These are phyloP conservation scores for Zygosaccharomyces kombuchaensis DNA, from an alignment of 805 yeast genomes.

Conservation along the genomic window DNA sequence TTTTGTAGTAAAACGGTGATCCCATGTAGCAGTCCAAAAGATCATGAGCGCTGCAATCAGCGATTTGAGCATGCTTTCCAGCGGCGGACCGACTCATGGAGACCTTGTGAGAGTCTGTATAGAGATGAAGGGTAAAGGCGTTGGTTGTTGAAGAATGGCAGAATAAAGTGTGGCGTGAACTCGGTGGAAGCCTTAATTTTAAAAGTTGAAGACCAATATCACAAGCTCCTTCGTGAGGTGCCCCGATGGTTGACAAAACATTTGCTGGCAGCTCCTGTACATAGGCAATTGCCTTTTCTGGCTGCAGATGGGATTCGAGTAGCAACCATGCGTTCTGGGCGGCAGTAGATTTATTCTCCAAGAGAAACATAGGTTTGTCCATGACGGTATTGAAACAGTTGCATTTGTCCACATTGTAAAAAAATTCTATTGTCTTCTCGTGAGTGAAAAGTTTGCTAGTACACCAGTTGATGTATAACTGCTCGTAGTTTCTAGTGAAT, in stretches of 20 bases:
- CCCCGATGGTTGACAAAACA: constrained; percentile 11
- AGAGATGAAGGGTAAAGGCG: constrained; percentile 23
- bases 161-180: constrained; percentile 9
- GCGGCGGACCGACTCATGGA: constrained; percentile 7
- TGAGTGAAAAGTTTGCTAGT: constrained; percentile 30
- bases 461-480: constrained; percentile 67
- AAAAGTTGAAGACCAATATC: constrained; percentile 40
- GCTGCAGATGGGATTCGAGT: constrained; percentile 45
- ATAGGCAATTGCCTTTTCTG: constrained; percentile 15
- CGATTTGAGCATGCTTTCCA: neutral
- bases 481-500: constrained; percentile 40
- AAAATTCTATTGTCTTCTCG: constrained; percentile 28
- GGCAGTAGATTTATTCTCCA: constrained; percentile 34
- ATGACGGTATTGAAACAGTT: constrained; percentile 18
- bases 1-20: constrained; percentile 16
- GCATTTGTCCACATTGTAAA: constrained; percentile 24
- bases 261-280: constrained; percentile 19
- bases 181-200: constrained; percentile 20
- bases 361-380: constrained; percentile 42
- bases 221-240: constrained; percentile 25
- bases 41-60: constrained; percentile 1
- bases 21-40: neutral
- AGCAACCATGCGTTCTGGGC: constrained; percentile 43
- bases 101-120: constrained; percentile 13
- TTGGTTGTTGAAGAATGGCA: constrained; percentile 26